A percentile compares a stretch with the other conserved stretches of the same genome.
These are phyloP conservation scores for Mycena leptocephala DNA, from an alignment of 768 basidiomycete genomes.

Conservation along the genomic window DNA sequence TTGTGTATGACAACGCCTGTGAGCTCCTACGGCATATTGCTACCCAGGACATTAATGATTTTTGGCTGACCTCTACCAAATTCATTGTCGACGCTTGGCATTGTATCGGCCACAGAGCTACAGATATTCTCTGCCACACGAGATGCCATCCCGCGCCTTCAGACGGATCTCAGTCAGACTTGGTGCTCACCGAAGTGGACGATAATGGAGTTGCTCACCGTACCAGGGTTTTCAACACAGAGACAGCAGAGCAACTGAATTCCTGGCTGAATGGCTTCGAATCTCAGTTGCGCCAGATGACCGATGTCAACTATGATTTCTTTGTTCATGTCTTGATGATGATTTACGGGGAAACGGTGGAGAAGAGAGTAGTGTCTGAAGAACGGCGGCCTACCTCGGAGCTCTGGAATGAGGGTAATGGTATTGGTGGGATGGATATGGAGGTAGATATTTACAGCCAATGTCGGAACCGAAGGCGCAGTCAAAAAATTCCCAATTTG, in stretches of 20 bases:
- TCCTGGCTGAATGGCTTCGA: neutral
- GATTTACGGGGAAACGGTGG: conserved; percentile 1
- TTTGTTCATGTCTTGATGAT: conserved; percentile 11
- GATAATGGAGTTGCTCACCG: neutral
- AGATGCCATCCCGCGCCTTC: neutral
- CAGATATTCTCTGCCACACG: neutral
- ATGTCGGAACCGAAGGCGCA: no score
- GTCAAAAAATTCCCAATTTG: no score
- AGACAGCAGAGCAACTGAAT: no score
- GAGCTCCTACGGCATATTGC: neutral
- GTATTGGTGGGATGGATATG: no score
- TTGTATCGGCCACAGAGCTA: neutral
- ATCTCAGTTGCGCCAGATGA: conserved; percentile 1
- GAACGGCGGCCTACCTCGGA: no score
- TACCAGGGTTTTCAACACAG: neutral
- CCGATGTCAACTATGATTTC: conserved; percentile 2
- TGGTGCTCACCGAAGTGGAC: neutral
- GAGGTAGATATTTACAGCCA: no score
- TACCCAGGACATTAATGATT: neutral
- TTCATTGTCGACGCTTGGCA: conserved; percentile 3
- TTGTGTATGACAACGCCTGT: neutral
- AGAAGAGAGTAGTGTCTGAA: no score
- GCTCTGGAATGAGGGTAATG: no score
- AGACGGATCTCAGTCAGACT: neutral
- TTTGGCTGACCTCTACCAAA: no score